A percentile compares a stretch with the other conserved stretches of the same genome.
phyloP scores from a whole-genome alignment of 768 basidiomycete genomes.

The Basidioascus undulatus region DNA sequence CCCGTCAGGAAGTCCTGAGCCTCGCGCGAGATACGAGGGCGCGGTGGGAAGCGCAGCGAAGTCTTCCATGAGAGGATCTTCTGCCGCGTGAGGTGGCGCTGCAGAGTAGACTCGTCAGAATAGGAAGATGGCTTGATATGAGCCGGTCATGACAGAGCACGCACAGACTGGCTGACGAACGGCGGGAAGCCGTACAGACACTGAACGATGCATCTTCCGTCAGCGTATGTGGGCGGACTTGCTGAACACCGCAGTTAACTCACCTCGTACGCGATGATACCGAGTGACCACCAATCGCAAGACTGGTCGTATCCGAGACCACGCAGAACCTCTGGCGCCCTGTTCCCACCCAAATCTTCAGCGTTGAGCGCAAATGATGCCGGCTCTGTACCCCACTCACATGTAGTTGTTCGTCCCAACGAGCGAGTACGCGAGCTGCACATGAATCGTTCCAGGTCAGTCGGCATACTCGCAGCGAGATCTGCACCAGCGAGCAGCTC shows the following conservation, averaged over 20 bases:
- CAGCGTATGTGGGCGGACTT: neutral
- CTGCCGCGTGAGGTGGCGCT: conserved; percentile 84
- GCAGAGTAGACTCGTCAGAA: conserved; percentile 5
- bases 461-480: neutral
- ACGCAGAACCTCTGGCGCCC: conserved; percentile 21
- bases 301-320: conserved; percentile 61
- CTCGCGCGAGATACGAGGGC: conserved; percentile 63
- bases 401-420: too few species aligned
- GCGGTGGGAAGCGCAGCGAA: conserved; percentile 60
- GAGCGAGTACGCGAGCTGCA: too few species aligned
- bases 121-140: neutral
- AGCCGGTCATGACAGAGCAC: conserved; percentile 13
- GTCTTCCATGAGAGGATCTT: conserved; percentile 93
- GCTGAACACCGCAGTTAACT: too few species aligned
- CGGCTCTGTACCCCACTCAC: too few species aligned
- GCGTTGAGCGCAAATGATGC: too few species aligned
- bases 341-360: too few species aligned
- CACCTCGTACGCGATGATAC: conserved; percentile 84
- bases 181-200: conserved; percentile 52
- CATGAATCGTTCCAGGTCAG: too few species aligned
- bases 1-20: conserved; percentile 68
- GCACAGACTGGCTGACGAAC: conserved; percentile 79
- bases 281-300: conserved; percentile 73
- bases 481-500: conserved; percentile 14
- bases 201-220: neutral